These are phyloP conservation scores for Arxiozyma telluris DNA, from an alignment of 1,139 yeast genomes.

Conservation along the genomic window DNA sequence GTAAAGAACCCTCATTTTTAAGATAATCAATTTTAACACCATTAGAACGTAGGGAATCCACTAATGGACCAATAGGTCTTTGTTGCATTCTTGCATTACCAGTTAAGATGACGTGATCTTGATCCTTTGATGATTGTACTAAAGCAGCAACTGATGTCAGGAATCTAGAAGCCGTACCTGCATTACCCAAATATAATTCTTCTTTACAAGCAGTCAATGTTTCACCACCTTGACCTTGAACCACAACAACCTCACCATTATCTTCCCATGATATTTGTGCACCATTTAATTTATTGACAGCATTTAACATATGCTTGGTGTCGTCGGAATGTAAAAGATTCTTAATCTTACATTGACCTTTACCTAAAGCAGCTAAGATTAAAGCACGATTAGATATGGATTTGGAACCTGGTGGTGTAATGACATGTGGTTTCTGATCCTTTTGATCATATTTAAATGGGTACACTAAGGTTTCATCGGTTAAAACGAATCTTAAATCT, in stretches of 20 bases:
- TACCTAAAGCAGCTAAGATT: constrained; percentile 82
- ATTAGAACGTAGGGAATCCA: constrained; percentile 75
- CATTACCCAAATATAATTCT: constrained; percentile 84
- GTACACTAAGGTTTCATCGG: constrained; percentile 70
- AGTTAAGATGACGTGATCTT: constrained; percentile 54
- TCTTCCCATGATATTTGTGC: constrained; percentile 74
- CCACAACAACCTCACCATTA: constrained; percentile 80
- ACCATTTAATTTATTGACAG: constrained; percentile 70
- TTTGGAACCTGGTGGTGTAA: constrained; percentile 93
- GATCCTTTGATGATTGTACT: constrained; percentile 42
- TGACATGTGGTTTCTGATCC: constrained; percentile 32
- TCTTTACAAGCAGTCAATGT: constrained; percentile 47
- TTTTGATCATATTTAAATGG: constrained; percentile 42
- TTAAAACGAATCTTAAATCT: constrained; percentile 70
- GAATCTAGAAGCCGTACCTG: constrained; percentile 97
- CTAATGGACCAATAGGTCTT: constrained; percentile 94
- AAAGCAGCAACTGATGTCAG: constrained; percentile 84
- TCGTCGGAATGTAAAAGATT: constrained; percentile 92
- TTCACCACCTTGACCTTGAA: constrained; percentile 80
- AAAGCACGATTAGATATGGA: constrained; percentile 94
- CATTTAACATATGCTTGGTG: constrained; percentile 88
- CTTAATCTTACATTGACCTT: constrained; percentile 72
- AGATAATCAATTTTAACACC: constrained; percentile 69
- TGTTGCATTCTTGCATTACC: constrained; percentile 98
- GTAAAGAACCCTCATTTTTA: constrained; percentile 75